Percentiles rank a stretch among this genome's conserved stretches.
Evolutionary conservation across 208 protist species (phyloP).

Genomic region (Crithidia thermophila): DNA sequence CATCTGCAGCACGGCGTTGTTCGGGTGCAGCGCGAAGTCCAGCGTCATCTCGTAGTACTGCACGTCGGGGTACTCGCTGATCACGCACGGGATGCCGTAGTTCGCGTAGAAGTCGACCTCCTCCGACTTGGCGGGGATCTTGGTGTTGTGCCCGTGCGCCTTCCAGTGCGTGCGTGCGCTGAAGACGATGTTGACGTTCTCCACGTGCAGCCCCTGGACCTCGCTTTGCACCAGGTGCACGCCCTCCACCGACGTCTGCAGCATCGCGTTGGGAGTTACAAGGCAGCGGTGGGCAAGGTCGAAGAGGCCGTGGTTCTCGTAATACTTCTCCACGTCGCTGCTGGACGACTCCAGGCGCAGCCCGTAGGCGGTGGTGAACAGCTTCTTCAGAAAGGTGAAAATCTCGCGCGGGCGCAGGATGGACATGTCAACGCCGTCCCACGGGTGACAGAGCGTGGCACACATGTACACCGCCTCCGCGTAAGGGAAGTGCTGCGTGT

Average conservation of each 20-base stretch:
- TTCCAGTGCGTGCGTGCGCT: slow-evolving; percentile 84
- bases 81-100: slow-evolving; percentile 66
- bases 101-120: slow-evolving; percentile 71
- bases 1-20: slow-evolving; percentile 48
- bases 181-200: slow-evolving; percentile 70
- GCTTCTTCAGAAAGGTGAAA: slow-evolving; percentile 68
- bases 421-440: slow-evolving; percentile 86
- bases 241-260: slow-evolving; percentile 68
- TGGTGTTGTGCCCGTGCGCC: slow-evolving; percentile 37
- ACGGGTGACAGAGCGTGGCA: slow-evolving; percentile 84
- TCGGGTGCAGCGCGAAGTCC: slow-evolving; percentile 57
- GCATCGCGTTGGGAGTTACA: slow-evolving; percentile 76
- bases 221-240: slow-evolving; percentile 81
- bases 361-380: slow-evolving; percentile 38
- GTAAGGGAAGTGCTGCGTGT: slow-evolving; percentile 36
- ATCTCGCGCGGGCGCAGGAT: slow-evolving; percentile 75
- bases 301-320: slow-evolving; percentile 63
- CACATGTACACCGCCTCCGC: slow-evolving; percentile 59
- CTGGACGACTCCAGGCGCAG: slow-evolving; percentile 18
- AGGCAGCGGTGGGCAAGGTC: slow-evolving; percentile 68
- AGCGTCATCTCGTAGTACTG: slow-evolving; percentile 87
- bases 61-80: slow-evolving; percentile 78
- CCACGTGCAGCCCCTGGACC: slow-evolving; percentile 80
- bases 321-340: slow-evolving; percentile 35
- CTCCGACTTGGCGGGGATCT: slow-evolving; percentile 28